phyloP scores from a whole-genome alignment of 2,329 filamentous ascomycete species.

The Colletotrichum somersetense region DNA sequence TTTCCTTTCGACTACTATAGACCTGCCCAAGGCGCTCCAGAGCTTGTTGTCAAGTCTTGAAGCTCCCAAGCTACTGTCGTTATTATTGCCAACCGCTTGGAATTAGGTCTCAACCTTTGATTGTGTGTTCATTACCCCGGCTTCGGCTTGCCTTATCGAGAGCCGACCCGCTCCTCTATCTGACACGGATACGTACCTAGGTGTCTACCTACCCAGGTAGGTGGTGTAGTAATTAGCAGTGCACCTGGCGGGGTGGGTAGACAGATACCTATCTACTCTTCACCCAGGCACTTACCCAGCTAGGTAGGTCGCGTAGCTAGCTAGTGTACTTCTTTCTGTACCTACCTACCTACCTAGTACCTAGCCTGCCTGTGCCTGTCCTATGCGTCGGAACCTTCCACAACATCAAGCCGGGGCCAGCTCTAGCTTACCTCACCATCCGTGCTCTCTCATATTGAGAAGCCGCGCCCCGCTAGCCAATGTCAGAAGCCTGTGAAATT shows the following conservation, averaged over 20 bases:
- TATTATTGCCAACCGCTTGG: conserved; percentile 5
- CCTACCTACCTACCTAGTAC: background rate
- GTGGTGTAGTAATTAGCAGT: no score
- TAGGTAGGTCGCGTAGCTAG: no score
- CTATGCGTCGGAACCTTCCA: conserved; percentile 36
- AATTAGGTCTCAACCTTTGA: conserved; percentile 19
- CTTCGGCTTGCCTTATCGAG: conserved; percentile 25
- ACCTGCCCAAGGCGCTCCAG: background rate
- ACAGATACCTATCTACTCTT: background rate
- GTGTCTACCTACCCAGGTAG: background rate
- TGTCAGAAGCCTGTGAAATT: conserved; percentile 32
- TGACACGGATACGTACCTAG: background rate
- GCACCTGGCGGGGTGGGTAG: background rate
- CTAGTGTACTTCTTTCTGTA: no score
- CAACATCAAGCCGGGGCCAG: conserved; percentile 21
- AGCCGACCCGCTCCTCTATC: conserved; percentile 20
- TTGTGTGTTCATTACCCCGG: conserved; percentile 27
- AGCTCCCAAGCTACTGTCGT: background rate
- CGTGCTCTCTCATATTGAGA: conserved; percentile 3
- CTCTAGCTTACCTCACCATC: conserved; percentile 24
- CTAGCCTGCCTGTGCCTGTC: background rate
- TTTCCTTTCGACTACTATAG: background rate
- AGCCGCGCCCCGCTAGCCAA: conserved; percentile 24
- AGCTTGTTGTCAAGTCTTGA: background rate
- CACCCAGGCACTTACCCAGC: no score